phyloP scores from a whole-genome alignment of 2,329 filamentous ascomycete genomes.

The Talaromyces islandicus region DNA sequence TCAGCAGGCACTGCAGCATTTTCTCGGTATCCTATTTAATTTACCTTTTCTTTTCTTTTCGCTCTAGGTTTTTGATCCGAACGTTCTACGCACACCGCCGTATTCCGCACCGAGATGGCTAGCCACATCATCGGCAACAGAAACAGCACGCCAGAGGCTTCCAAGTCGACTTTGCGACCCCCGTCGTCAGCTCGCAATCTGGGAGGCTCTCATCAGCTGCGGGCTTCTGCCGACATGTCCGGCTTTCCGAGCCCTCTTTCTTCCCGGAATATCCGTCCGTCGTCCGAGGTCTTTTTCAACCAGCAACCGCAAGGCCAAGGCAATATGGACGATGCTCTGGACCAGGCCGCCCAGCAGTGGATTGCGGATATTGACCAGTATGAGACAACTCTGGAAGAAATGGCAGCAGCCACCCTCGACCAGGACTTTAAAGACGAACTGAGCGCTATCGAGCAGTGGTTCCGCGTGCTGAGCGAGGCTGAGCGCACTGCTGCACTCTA shows the following conservation, averaged over 20 bases:
- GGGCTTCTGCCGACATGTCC: slow-evolving; percentile 94
- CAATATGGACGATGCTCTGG: slow-evolving; percentile 74
- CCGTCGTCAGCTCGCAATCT: slow-evolving; percentile 77
- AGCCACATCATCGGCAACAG: slow-evolving; percentile 72
- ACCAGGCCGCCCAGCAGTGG: slow-evolving; percentile 96
- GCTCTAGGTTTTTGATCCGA: neutral
- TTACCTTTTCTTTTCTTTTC: slow-evolving; percentile 20
- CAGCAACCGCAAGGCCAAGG: slow-evolving; percentile 64
- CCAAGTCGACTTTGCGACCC: slow-evolving; percentile 72
- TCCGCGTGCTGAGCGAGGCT: slow-evolving; percentile 91
- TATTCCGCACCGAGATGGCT: slow-evolving; percentile 41
- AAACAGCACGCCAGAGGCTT: slow-evolving; percentile 93
- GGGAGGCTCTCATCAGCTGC: slow-evolving; percentile 75
- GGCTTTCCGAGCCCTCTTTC: slow-evolving; percentile 67
- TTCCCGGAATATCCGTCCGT: slow-evolving; percentile 77
- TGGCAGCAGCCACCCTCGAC: slow-evolving; percentile 96
- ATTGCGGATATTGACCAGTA: slow-evolving; percentile 98
- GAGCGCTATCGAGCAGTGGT: slow-evolving; percentile 99
- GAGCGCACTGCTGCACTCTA: slow-evolving; percentile 94
- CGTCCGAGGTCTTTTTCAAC: slow-evolving; percentile 87
- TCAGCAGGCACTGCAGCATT: slow-evolving; percentile 77
- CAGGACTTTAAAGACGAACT: slow-evolving; percentile 99
- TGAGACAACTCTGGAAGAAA: slow-evolving; percentile 96
- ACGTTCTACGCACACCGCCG: neutral
- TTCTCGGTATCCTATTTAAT: slow-evolving; percentile 33